A percentile compares a stretch with the other conserved stretches of the same genome.
phyloP scores from a whole-genome alignment of 1,139 yeast species.

The Suhomyces choctaworum region DNA sequence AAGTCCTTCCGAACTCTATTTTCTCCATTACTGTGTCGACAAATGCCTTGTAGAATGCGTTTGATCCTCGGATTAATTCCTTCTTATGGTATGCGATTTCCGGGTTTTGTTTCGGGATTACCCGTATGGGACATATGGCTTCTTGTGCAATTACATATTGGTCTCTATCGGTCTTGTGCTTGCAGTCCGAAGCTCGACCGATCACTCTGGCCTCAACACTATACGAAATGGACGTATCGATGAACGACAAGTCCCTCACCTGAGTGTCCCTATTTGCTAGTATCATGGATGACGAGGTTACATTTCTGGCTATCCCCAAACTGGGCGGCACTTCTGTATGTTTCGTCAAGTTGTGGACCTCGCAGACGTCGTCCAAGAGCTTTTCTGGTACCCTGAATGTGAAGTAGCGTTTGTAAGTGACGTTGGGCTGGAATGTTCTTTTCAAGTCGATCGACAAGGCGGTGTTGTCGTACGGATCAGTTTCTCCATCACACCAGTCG shows the following conservation, averaged over 20 bases:
- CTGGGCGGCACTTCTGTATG: constrained; percentile 45
- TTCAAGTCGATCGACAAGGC: constrained; percentile 33
- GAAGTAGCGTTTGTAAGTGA: constrained; percentile 40
- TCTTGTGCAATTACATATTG: constrained; percentile 44
- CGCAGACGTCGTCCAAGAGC: constrained; percentile 42
- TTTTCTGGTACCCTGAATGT: constrained; percentile 44
- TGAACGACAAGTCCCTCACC: constrained; percentile 36
- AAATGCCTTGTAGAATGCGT: constrained; percentile 40
- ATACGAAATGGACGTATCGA: constrained; percentile 37
- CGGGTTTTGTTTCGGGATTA: constrained; percentile 34
- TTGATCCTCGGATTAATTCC: constrained; percentile 24
- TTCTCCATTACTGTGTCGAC: constrained; percentile 33
- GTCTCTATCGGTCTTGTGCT: constrained; percentile 21
- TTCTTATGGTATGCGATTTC: constrained; percentile 23
- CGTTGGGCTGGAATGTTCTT: constrained; percentile 31
- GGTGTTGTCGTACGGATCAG: constrained; percentile 45
- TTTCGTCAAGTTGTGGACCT: constrained; percentile 31
- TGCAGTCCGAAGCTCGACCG: constrained; percentile 43
- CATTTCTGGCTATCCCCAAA: constrained; percentile 30
- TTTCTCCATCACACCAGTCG: constrained; percentile 52
- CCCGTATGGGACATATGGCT: constrained; percentile 35
- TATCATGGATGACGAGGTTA: constrained; percentile 19
- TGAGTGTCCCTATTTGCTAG: constrained; percentile 26
- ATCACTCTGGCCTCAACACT: constrained; percentile 43
- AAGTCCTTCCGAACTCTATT: constrained; percentile 30